These are phyloP conservation scores for Tetradesmus lagerheimii DNA, from an alignment of 139 green algal species.

Conservation along the genomic window DNA sequence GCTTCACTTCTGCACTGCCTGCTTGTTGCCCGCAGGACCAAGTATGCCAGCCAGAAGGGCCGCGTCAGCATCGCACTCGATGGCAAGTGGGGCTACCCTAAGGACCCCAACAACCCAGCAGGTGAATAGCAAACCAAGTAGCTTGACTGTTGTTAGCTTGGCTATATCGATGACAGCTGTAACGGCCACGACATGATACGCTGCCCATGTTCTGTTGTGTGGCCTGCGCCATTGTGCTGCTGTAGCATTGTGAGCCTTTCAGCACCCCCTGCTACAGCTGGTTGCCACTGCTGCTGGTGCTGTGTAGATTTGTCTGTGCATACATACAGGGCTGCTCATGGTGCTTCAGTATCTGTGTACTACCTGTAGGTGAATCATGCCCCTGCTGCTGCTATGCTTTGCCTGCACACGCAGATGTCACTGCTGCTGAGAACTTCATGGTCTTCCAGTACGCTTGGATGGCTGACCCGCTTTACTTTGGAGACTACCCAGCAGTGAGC, in stretches of 20 bases:
- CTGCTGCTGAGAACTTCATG: slow-evolving; percentile 55
- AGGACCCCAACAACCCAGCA: slow-evolving; percentile 32
- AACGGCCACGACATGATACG: no score
- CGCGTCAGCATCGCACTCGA: slow-evolving; percentile 62
- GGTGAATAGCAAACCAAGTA: background rate
- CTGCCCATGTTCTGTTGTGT: no score
- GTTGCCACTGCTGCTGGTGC: background rate
- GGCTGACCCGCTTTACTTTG: slow-evolving; percentile 65
- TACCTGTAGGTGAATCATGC: no score
- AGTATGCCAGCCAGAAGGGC: background rate
- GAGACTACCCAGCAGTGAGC: slow-evolving; percentile 56
- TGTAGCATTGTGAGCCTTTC: no score
- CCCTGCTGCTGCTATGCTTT: background rate
- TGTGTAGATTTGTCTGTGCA: no score
- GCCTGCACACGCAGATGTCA: slow-evolving; percentile 1
- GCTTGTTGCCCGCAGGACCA: background rate
- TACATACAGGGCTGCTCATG: no score
- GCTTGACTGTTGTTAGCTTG: no score
- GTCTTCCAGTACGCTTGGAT: slow-evolving; percentile 61
- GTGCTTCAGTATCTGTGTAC: no score
- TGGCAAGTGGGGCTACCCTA: slow-evolving; percentile 56
- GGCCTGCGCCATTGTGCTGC: no score
- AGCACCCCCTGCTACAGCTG: no score
- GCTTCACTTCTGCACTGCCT: no score
- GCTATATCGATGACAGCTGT: no score